These are phyloP conservation scores for Agaricus subrufescens DNA, from an alignment of 768 basidiomycete genomes.

Conservation along the genomic window DNA sequence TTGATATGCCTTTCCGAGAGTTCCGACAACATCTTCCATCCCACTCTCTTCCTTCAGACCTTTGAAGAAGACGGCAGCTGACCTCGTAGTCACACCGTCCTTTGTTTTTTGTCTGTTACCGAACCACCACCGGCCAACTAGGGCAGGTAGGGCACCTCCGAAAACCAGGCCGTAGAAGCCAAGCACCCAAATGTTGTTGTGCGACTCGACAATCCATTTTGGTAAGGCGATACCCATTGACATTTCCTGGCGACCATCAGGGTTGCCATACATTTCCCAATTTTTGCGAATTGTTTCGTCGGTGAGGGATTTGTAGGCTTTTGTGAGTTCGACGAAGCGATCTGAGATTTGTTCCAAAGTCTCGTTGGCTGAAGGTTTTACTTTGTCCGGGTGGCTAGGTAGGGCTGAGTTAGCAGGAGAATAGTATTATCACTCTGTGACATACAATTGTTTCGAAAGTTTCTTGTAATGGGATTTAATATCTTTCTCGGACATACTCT, in stretches of 20 bases:
- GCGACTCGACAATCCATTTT: constrained; percentile 86
- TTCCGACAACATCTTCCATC: constrained; percentile 65
- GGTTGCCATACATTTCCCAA: constrained; percentile 85
- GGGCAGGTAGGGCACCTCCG: constrained; percentile 77
- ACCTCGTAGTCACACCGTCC: constrained; percentile 78
- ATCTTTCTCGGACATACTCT: constrained; percentile 78
- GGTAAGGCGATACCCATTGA: constrained; percentile 95
- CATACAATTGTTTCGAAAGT: constrained; percentile 81
- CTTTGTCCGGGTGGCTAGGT: constrained; percentile 93
- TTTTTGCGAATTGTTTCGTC: constrained; percentile 92
- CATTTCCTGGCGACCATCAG: constrained; percentile 93
- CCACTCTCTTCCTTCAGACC: constrained; percentile 74
- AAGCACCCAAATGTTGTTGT: constrained; percentile 90
- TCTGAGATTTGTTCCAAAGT: constrained; percentile 84
- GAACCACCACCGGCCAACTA: constrained; percentile 98
- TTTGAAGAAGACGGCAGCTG: constrained; percentile 88
- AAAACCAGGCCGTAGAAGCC: constrained; percentile 85
- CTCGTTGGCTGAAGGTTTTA: constrained; percentile 73
- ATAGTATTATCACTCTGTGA: constrained; percentile 4
- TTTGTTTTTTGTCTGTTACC: constrained; percentile 85
- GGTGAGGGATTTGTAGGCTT: constrained; percentile 95
- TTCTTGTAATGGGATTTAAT: constrained; percentile 96
- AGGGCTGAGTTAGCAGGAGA: background rate
- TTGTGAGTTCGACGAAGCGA: constrained; percentile 89
- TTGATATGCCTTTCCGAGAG: constrained; percentile 62